phyloP scores from a whole-genome alignment of 1,284 basidiomycete genomes.

The Leccinum subfulvum region DNA sequence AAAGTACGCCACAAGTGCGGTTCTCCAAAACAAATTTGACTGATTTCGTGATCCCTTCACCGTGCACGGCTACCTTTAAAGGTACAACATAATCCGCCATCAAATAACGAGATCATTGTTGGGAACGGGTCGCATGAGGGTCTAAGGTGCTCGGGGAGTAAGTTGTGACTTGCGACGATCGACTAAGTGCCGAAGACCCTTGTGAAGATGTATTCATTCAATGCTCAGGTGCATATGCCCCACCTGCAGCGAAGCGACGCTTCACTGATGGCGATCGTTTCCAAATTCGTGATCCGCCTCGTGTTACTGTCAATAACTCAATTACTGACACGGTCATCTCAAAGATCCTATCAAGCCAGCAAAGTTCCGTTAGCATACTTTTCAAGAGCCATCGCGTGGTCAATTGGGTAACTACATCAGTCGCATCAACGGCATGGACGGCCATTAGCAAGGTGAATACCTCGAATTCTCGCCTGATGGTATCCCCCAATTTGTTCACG shows the following conservation, averaged over 20 bases:
- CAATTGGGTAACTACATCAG: constrained; percentile 8
- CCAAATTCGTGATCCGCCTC: constrained; percentile 20
- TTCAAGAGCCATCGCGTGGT: constrained; percentile 2
- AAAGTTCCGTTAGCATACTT: constrained; percentile 5
- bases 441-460: constrained; percentile 15
- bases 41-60: constrained; percentile 13
- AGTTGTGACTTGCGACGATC: constrained; percentile 9
- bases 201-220: constrained; percentile 5
- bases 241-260: constrained; percentile 20
- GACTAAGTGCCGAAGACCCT: constrained; percentile 24
- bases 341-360: constrained; percentile 17
- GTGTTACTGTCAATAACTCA: constrained; percentile 18
- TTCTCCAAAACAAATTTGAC: constrained; percentile 11
- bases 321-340: constrained; percentile 16
- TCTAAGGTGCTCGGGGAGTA: constrained; percentile 11
- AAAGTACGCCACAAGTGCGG: constrained; percentile 14
- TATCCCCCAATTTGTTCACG: constrained; percentile 17
- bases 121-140: constrained; percentile 1
- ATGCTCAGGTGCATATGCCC: constrained; percentile 10
- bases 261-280: constrained; percentile 23
- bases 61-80: constrained; percentile 20
- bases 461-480: constrained; percentile 16
- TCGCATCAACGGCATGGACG: constrained; percentile 11
- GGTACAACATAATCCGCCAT: constrained; percentile 8
- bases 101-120: constrained; percentile 5